Percentiles rank a stretch among this genome's conserved stretches.
phyloP scores from a whole-genome alignment of 495 filamentous ascomycete genomes.

The Penicillium pulvis region DNA sequence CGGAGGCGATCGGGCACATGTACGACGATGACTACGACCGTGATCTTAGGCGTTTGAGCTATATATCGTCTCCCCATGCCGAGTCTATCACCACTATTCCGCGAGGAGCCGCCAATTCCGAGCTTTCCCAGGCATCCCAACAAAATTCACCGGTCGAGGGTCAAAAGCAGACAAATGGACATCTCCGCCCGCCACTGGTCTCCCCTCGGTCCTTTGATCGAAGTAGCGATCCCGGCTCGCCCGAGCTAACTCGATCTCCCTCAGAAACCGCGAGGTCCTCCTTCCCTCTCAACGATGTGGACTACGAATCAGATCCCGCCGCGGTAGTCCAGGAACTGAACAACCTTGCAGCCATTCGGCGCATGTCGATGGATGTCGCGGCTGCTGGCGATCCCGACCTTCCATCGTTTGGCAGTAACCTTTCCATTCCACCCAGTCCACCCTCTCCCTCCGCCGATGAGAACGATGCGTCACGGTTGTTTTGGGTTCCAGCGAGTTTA shows the following conservation, averaged over 20 bases:
- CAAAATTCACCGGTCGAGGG: conserved; percentile 34
- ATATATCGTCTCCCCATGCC: conserved; percentile 57
- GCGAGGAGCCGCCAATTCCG: conserved; percentile 46
- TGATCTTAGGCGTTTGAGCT: conserved; percentile 64
- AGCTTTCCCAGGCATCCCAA: conserved; percentile 38
- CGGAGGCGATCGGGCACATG: conserved; percentile 94
- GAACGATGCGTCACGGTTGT: conserved; percentile 82
- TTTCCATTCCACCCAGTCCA: conserved; percentile 68
- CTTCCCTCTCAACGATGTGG: conserved; percentile 88
- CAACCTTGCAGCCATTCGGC: conserved; percentile 90
- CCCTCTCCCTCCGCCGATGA: conserved; percentile 75
- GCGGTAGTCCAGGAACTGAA: conserved; percentile 94
- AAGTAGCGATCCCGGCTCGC: conserved; percentile 55
- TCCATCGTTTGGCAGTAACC: conserved; percentile 70
- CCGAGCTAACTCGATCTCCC: conserved; percentile 59
- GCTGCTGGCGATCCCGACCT: conserved; percentile 90
- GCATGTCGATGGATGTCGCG: conserved; percentile 98
- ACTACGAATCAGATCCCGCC: conserved; percentile 85
- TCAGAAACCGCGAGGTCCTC: conserved; percentile 71
- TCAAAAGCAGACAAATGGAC: conserved; percentile 42
- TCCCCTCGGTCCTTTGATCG: conserved; percentile 51
- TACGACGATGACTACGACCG: conserved; percentile 82
- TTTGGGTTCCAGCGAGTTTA: conserved; percentile 94
- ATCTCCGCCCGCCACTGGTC: conserved; percentile 39
- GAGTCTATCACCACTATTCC: conserved; percentile 49